Base-by-base conservation (phyloP, 352 stramenopile species). In the Pythium sukuiense region DNA sequence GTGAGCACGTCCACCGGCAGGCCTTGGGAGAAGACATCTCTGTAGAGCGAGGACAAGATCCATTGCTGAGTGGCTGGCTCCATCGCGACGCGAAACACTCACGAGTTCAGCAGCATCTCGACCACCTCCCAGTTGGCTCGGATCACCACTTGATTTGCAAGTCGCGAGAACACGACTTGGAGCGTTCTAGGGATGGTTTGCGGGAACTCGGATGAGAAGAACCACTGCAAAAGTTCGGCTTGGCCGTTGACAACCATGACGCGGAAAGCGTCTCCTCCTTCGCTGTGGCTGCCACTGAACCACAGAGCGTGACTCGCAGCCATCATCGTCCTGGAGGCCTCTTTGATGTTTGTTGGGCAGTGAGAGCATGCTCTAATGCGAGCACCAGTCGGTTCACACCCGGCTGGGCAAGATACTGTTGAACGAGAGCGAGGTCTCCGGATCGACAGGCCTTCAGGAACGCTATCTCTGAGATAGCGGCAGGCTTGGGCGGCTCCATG, bases 71-170 rank as follows among this genome's bases (percentile, higher is more conserved):
- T 35, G 32, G 32, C 5, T 35, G 32, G 32, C 16, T 6, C 11
- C 54, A 59, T 59, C 2, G 37, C 55, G 9, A 49, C 33, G 12
- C 55, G 20, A 37, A 61, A 61, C 6, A 61, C 3, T 37, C 55
- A 61, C 37, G 37, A 61, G 16, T 29, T 20, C 9, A 61, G 37
- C 24, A 61, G 41, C n/a, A 18, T 26, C 26, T 61, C 55, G n/a
- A 61, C 37, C 1, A 37, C 37, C 18, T 49, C 14, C 24, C n/a
- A 13, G 24, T 52, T 24, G 7, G 18, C 37, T 29, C 54, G 26
- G 1, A 32, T 14, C 11, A 52, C 20, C 1, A 41, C 55, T 27
- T 53, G 37, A 18, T 37, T 37, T 1, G 26, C 37, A n/a, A 61
- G 30, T 8, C 52, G 55, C 7, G 35, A 14, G 20, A 61, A 61